Conservation (phyloP, 768 basidiomycete genomes). For the Suillus spraguei region DNA sequence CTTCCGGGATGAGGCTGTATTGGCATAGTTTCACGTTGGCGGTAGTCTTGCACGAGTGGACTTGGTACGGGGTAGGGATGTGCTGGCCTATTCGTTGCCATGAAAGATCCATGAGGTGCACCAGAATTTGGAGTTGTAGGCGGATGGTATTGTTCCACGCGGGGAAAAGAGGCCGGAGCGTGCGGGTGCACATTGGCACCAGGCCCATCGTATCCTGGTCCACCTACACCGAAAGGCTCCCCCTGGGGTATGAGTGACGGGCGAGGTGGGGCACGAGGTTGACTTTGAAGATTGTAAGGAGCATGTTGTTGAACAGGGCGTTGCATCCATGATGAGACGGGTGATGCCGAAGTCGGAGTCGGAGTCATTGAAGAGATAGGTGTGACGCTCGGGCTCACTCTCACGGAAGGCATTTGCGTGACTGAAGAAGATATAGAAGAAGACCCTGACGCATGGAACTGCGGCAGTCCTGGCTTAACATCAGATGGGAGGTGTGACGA, state of each 20-base stretch:
- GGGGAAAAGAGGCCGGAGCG: neutral
- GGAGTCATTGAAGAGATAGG: neutral
- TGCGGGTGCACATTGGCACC: neutral
- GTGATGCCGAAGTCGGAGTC: neutral
- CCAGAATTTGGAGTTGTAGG: neutral
- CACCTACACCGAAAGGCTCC: neutral
- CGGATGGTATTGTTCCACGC: neutral
- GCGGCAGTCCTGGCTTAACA: neutral
- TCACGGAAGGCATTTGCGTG: neutral
- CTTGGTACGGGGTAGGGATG: neutral
- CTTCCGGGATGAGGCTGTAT: neutral
- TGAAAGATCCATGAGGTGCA: neutral
- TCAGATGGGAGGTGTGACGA: neutral
- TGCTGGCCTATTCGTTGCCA: neutral
- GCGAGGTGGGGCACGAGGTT: neutral
- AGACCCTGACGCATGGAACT: neutral
- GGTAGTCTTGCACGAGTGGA: neutral
- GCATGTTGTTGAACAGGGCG: neutral
- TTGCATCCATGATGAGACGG: neutral
- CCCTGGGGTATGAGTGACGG: neutral
- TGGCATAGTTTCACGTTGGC: neutral
- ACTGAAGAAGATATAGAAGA: neutral
- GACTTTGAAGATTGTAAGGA: neutral
- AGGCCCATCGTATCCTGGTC: neutral
- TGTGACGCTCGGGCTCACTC: neutral